Evolutionary conservation across 139 green algal species (phyloP).

Genomic region (Micractinium conductrix): DNA sequence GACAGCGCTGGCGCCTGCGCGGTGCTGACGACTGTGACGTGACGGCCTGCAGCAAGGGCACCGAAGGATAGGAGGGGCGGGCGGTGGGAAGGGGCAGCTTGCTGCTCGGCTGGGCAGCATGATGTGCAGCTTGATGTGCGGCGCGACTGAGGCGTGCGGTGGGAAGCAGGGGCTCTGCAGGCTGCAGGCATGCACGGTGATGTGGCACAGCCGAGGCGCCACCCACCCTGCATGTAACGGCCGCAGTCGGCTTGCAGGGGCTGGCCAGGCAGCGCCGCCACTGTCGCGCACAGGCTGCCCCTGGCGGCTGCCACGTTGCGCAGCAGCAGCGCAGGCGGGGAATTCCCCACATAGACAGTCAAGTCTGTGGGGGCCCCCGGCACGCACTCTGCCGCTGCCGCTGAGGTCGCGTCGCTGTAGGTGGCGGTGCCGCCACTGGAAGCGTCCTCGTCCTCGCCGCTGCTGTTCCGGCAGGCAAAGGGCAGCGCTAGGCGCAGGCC

Average conservation of each 20-base stretch:
- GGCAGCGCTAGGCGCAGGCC: conserved; percentile 29
- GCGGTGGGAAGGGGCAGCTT: too few relatives aligned
- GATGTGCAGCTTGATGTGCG: too few relatives aligned
- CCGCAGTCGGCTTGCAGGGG: conserved; percentile 11
- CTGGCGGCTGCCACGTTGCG: too few relatives aligned
- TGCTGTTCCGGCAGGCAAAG: conserved; percentile 1
- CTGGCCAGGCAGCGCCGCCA: neutral
- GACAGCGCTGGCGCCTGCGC: neutral
- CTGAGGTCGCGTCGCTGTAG: neutral
- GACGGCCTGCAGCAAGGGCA: neutral
- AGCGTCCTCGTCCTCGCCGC: too few relatives aligned
- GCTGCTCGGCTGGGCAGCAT: too few relatives aligned
- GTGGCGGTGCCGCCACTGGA: neutral
- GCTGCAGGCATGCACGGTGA: too few relatives aligned
- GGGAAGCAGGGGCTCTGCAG: too few relatives aligned
- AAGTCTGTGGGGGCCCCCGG: neutral
- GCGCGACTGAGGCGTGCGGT: too few relatives aligned
- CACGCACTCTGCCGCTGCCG: neutral
- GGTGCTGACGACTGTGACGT: neutral
- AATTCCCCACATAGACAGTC: neutral
- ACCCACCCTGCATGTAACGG: conserved; percentile 12
- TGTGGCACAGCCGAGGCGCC: neutral
- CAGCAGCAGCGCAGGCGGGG: neutral
- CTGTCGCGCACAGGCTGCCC: conserved; percentile 5
- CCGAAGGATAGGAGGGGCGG: neutral